These are phyloP conservation scores for Colletotrichum destructivum DNA, from an alignment of 2,329 filamentous ascomycete species.

Conservation along the genomic window DNA sequence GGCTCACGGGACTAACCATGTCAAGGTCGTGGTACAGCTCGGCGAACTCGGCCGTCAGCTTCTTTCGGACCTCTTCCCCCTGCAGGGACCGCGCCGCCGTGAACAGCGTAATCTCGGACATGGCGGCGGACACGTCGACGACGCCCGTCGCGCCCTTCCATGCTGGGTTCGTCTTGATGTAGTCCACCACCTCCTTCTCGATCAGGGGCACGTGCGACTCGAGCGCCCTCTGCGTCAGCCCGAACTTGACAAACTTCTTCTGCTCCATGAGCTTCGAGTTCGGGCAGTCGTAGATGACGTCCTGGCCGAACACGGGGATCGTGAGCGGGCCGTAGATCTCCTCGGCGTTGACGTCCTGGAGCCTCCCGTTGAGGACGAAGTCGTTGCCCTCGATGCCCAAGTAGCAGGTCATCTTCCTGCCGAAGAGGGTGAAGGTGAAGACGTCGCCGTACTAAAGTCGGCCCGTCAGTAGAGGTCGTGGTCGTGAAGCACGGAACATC, in stretches of 20 bases:
- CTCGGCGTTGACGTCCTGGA: constrained; percentile 67
- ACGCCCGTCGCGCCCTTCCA: no score
- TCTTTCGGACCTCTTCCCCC: constrained; percentile 81
- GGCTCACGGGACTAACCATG: constrained; percentile 70
- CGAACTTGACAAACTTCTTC: constrained; percentile 86
- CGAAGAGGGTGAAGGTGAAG: no score
- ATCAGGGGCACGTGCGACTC: constrained; percentile 80
- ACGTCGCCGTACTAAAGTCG: no score
- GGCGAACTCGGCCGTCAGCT: constrained; percentile 80
- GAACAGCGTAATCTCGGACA: constrained; percentile 86
- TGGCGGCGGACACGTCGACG: constrained; percentile 47
- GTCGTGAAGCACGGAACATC: no score
- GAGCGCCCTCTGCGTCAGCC: constrained; percentile 76
- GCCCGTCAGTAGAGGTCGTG: no score
- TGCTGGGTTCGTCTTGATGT: no score
- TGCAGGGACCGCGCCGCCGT: constrained; percentile 84
- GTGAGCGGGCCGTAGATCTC: constrained; percentile 68
- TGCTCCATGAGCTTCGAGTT: constrained; percentile 91
- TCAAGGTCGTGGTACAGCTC: constrained; percentile 86
- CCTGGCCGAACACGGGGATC: constrained; percentile 77
- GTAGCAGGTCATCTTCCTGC: no score
- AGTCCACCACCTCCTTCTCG: constrained; percentile 72
- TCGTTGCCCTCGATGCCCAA: constrained; percentile 62
- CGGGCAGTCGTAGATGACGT: constrained; percentile 88
- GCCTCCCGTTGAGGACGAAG: constrained; percentile 70